A percentile compares a stretch with the other conserved stretches of the same genome.
Conservation (phyloP, 176 grass and related monocot species). For the Saccharum spontaneum region DNA sequence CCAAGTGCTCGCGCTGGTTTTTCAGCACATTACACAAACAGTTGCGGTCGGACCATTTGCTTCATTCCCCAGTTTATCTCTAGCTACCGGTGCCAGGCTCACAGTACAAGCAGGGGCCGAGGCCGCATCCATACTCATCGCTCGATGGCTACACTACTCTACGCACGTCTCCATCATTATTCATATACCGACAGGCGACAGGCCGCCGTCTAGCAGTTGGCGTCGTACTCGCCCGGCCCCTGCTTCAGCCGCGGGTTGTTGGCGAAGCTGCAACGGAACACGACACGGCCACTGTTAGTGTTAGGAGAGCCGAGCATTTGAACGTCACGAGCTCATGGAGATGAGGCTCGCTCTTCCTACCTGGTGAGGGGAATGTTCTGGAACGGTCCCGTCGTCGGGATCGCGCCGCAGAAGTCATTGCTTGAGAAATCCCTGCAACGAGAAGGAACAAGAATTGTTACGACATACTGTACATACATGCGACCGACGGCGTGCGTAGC, state of each 20-base stretch:
- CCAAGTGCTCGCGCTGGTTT: too few species aligned
- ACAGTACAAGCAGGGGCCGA: background rate
- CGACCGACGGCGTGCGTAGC: too few species aligned
- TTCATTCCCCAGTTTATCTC: background rate
- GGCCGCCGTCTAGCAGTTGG: slow-evolving; percentile 48
- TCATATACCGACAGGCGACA: background rate
- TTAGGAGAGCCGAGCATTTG: background rate
- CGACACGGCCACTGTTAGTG: background rate
- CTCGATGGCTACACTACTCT: background rate
- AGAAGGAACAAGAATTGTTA: background rate
- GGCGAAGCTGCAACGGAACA: slow-evolving; percentile 47
- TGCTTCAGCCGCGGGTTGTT: slow-evolving; percentile 69
- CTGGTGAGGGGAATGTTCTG: slow-evolving; percentile 42
- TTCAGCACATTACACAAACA: background rate
- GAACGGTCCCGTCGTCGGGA: slow-evolving; percentile 62
- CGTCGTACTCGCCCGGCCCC: slow-evolving; percentile 35
- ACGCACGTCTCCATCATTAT: background rate
- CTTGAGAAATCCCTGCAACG: slow-evolving; percentile 66
- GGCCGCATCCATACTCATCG: background rate
- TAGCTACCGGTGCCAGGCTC: background rate
- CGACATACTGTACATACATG: too few species aligned
- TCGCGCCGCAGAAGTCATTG: slow-evolving; percentile 77
- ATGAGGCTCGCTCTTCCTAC: background rate
- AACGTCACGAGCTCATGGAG: background rate
- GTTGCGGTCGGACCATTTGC: background rate